Percentiles rank a stretch among this genome's conserved stretches.
Evolutionary conservation across 495 filamentous ascomycete genomes (phyloP).

Genomic region (Neurospora africana): DNA sequence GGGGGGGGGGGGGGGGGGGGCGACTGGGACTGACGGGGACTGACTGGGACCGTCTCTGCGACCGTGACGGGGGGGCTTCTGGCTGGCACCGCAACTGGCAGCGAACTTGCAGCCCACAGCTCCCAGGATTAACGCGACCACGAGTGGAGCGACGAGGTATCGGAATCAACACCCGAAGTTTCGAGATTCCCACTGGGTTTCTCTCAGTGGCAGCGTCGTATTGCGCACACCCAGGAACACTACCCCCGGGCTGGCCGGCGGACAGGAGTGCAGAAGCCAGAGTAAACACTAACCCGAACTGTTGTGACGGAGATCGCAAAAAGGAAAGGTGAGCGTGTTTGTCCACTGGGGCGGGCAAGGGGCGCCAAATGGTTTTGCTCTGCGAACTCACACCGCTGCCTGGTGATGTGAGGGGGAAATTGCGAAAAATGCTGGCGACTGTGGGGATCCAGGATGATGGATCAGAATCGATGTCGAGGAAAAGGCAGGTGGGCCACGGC

Average conservation of each 20-base stretch:
- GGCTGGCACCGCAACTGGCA: background rate
- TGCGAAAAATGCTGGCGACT: background rate
- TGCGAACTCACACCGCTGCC: background rate
- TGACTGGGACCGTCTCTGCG: background rate
- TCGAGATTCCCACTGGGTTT: constrained; percentile 32
- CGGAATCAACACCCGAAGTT: constrained; percentile 36
- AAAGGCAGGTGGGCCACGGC: background rate
- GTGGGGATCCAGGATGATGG: background rate
- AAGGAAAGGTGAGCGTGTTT: constrained; percentile 3
- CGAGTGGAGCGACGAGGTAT: constrained; percentile 30
- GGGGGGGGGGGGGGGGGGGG: constrained; percentile 7
- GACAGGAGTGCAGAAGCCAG: background rate
- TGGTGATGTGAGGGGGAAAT: background rate
- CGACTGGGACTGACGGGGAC: constrained; percentile 13
- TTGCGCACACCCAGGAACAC: constrained; percentile 2
- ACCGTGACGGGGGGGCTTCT: background rate
- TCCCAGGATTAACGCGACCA: constrained; percentile 18
- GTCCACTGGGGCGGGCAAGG: constrained; percentile 4
- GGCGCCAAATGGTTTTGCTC: constrained; percentile 7
- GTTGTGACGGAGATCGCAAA: constrained; percentile 1
- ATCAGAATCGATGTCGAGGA: background rate
- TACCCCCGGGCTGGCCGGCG: constrained; percentile 8
- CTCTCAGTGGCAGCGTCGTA: constrained; percentile 6
- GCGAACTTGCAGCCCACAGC: constrained; percentile 2
- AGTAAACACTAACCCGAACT: constrained; percentile 6